Percentiles rank a stretch among this genome's conserved stretches.
These are phyloP conservation scores for Fusarium concolor DNA, from an alignment of 2,329 filamentous ascomycete genomes.

Conservation along the genomic window DNA sequence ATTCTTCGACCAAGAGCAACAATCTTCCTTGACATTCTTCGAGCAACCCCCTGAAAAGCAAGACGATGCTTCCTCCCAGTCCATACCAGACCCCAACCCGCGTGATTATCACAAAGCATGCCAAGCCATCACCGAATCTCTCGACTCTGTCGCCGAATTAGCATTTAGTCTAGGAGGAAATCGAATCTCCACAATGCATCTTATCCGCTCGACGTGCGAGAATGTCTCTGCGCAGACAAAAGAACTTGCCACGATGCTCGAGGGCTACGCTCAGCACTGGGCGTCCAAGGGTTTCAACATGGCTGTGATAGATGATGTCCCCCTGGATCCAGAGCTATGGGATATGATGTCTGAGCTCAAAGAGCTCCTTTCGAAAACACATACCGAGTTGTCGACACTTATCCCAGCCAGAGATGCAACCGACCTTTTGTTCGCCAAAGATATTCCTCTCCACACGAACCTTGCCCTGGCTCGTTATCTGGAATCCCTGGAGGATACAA, in stretches of 20 bases:
- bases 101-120: constrained; percentile 25
- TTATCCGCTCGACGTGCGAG: constrained; percentile 25
- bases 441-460: constrained; percentile 28
- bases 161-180: constrained; percentile 16
- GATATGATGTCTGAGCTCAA: constrained; percentile 23
- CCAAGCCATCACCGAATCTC: neutral
- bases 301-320: constrained; percentile 18
- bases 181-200: constrained; percentile 31
- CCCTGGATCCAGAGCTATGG: constrained; percentile 29
- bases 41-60: neutral
- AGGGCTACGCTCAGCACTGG: constrained; percentile 31
- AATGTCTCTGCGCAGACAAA: constrained; percentile 14
- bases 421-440: neutral
- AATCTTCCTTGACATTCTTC: neutral
- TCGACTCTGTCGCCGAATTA: constrained; percentile 1
- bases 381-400: neutral
- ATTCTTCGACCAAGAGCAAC: neutral
- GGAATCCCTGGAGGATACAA: constrained; percentile 16
- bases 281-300: constrained; percentile 11
- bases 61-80: too few relatives aligned
- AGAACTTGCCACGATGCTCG: constrained; percentile 35
- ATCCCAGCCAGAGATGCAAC: neutral
- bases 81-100: neutral
- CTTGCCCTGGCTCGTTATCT: constrained; percentile 3
- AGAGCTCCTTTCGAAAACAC: neutral